Conservation (phyloP, 352 stramenopile species). For the Phytophthora chlamydospora region DNA sequence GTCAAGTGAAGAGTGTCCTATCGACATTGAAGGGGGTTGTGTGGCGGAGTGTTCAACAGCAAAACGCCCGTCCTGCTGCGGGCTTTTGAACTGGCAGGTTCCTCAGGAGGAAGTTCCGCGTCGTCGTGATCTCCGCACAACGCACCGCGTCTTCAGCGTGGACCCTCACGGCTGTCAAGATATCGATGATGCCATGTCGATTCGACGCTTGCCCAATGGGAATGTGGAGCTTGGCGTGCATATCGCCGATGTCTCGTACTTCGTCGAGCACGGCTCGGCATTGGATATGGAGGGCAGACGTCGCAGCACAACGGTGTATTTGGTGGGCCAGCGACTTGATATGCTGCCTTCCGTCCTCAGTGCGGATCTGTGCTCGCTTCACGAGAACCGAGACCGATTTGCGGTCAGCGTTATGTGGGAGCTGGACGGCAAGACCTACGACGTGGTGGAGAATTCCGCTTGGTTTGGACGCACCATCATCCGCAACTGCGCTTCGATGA, state of each 20-base stretch:
- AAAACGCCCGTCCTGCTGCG: slow-evolving; percentile 59
- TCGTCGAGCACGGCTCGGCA: slow-evolving; percentile 94
- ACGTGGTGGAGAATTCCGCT: slow-evolving; percentile 60
- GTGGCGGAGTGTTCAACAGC: slow-evolving; percentile 80
- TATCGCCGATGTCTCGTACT: slow-evolving; percentile 99
- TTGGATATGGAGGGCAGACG: slow-evolving; percentile 95
- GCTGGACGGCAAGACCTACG: slow-evolving; percentile 70
- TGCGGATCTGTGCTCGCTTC: slow-evolving; percentile 91
- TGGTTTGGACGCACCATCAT: slow-evolving; percentile 96
- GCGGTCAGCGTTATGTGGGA: slow-evolving; percentile 94
- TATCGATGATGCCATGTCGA: slow-evolving; percentile 92
- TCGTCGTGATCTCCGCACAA: slow-evolving; percentile 73
- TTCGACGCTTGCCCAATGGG: slow-evolving; percentile 74
- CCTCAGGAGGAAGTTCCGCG: slow-evolving; percentile 48
- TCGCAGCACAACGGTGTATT: slow-evolving; percentile 96
- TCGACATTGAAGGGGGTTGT: slow-evolving; percentile 66
- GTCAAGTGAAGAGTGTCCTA: slow-evolving; percentile 44
- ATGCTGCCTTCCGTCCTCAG: slow-evolving; percentile 93
- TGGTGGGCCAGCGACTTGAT: slow-evolving; percentile 94
- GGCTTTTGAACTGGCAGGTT: slow-evolving; percentile 76
- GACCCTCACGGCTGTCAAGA: slow-evolving; percentile 90
- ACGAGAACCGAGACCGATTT: slow-evolving; percentile 88
- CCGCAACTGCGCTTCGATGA: slow-evolving; percentile 92
- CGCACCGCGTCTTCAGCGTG: slow-evolving; percentile 89
- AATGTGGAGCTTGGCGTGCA: slow-evolving; percentile 96